Evolutionary conservation across 495 filamentous ascomycete species (phyloP).

Genomic region (Acidiella bohemica): DNA sequence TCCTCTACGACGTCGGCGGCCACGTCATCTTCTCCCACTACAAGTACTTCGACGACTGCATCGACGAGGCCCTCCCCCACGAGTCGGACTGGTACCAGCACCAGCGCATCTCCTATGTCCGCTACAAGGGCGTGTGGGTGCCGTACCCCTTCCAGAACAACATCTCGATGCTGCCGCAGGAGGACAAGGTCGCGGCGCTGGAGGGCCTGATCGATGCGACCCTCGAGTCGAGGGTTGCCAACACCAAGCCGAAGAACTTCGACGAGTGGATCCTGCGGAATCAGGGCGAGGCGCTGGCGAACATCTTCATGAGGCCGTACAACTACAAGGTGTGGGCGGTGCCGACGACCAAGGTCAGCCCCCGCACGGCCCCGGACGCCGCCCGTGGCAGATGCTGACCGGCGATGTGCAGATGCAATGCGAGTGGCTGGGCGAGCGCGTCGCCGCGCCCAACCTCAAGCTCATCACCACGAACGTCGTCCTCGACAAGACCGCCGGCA

Average conservation of each 20-base stretch:
- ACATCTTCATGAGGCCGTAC: conserved; percentile 98
- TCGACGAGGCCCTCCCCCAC: conserved; percentile 89
- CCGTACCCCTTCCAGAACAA: conserved; percentile 99
- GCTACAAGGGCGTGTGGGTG: conserved; percentile 90
- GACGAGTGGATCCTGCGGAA: conserved; percentile 97
- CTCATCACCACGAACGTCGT: conserved; percentile 87
- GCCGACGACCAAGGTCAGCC: conserved; percentile 81
- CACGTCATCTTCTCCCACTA: conserved; percentile 99
- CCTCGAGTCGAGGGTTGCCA: conserved; percentile 68
- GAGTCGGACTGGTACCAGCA: conserved; percentile 93
- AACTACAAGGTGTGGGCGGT: conserved; percentile 99
- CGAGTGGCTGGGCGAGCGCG: conserved; percentile 95
- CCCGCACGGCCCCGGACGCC: neutral
- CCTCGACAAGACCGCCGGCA: conserved; percentile 87
- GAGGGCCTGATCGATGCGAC: conserved; percentile 96
- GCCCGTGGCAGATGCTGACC: neutral
- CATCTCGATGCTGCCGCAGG: conserved; percentile 95
- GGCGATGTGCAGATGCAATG: conserved; percentile 77
- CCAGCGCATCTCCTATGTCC: conserved; percentile 97
- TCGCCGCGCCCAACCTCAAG: conserved; percentile 95
- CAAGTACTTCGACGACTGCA: conserved; percentile 99
- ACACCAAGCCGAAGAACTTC: conserved; percentile 86
- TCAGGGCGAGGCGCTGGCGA: conserved; percentile 79
- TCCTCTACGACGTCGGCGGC: conserved; percentile 97
- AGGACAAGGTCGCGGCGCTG: conserved; percentile 89